phyloP scores from a whole-genome alignment of 148 eudicot species.

The Amaranthus cruentus region DNA sequence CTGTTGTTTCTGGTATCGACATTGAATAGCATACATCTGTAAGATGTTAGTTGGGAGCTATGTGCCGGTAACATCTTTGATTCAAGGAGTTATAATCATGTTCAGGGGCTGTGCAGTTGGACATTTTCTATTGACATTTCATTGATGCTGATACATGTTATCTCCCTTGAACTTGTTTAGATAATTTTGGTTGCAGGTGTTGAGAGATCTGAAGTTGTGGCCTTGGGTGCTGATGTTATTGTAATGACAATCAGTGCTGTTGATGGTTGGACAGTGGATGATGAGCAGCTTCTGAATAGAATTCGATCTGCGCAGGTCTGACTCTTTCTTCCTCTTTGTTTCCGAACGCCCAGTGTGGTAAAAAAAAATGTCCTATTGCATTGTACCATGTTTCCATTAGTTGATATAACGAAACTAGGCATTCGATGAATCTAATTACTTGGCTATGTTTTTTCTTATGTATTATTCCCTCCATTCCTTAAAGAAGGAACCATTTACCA shows the following conservation, averaged over 20 bases:
- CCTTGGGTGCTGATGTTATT: constrained; percentile 75
- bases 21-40: too few relatives aligned
- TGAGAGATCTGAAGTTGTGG: constrained; percentile 92
- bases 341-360: background rate
- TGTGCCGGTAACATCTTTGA: too few relatives aligned
- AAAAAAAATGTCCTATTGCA: too few relatives aligned
- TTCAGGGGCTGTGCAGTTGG: too few relatives aligned
- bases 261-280: constrained; percentile 91
- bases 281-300: constrained; percentile 62
- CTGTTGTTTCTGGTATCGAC: too few relatives aligned
- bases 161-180: background rate
- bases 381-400: too few relatives aligned
- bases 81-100: too few relatives aligned
- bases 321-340: constrained; percentile 7
- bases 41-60: too few relatives aligned
- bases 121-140: background rate
- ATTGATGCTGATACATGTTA: background rate
- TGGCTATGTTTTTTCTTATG: background rate
- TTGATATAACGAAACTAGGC: background rate
- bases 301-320: constrained; percentile 63
- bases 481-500: too few relatives aligned
- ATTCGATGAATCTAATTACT: background rate
- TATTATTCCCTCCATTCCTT: background rate
- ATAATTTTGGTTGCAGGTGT: constrained; percentile 51
- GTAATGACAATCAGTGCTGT: constrained; percentile 76